A percentile compares a stretch with the other conserved stretches of the same genome.
Evolutionary conservation across 2,329 filamentous ascomycete species (phyloP).

Genomic region (Taxawa tesnikishii): DNA sequence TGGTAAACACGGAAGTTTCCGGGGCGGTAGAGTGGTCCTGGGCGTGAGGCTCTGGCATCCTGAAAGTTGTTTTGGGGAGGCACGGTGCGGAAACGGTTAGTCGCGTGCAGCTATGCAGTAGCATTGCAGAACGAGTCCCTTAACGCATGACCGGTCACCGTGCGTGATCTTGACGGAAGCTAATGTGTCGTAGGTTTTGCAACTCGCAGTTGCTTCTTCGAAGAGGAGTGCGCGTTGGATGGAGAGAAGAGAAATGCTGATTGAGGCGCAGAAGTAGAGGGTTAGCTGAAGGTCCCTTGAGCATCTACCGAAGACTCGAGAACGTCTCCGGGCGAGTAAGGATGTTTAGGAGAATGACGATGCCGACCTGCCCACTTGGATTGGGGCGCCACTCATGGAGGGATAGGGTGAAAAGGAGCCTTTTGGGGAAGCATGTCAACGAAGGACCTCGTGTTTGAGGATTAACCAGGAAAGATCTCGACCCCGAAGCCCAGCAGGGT

Average conservation of each 20-base stretch:
- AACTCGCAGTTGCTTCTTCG: too few relatives aligned
- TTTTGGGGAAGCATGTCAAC: background rate
- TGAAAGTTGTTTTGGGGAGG: background rate
- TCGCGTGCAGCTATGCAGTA: background rate
- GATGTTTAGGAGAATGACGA: too few relatives aligned
- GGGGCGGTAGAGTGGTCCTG: background rate
- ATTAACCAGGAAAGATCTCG: background rate
- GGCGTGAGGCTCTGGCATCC: background rate
- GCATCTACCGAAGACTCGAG: too few relatives aligned
- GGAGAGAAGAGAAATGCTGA: background rate
- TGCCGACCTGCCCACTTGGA: too few relatives aligned
- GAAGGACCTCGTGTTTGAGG: too few relatives aligned
- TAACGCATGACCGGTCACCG: constrained; percentile 8
- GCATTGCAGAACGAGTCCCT: background rate
- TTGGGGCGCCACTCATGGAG: too few relatives aligned
- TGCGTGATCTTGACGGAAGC: constrained; percentile 1
- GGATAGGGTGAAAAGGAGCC: background rate
- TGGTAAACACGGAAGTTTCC: background rate
- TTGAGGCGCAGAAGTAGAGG: background rate
- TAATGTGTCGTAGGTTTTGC: too few relatives aligned
- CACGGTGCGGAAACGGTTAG: background rate
- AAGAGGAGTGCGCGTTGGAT: too few relatives aligned
- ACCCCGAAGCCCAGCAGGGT: background rate
- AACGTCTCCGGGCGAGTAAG: too few relatives aligned
- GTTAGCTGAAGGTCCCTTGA: background rate